Percentiles rank a stretch among this genome's conserved stretches.
Evolutionary conservation across 2,329 filamentous ascomycete genomes (phyloP).

Genomic region (Xylariaceae sp.): DNA sequence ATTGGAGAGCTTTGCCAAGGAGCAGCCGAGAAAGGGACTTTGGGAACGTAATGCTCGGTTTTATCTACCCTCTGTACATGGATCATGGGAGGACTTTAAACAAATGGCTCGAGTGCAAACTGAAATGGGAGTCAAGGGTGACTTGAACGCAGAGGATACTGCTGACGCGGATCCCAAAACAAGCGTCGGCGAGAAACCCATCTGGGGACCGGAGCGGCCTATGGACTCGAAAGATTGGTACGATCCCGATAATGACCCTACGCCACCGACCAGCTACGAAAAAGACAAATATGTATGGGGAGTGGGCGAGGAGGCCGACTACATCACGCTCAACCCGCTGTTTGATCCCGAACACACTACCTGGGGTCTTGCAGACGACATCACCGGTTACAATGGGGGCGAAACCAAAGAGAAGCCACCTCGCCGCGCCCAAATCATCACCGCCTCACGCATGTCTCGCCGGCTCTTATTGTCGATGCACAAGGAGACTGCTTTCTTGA

Average conservation of each 20-base stretch:
- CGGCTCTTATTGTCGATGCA: conserved; percentile 83
- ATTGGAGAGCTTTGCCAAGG: conserved; percentile 61
- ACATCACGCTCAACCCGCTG: conserved; percentile 86
- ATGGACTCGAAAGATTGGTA: conserved; percentile 64
- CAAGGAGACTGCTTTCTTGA: conserved; percentile 74
- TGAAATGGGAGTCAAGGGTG: conserved; percentile 59
- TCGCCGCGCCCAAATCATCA: conserved; percentile 83
- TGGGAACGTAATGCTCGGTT: conserved; percentile 78
- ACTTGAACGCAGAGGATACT: conserved; percentile 62
- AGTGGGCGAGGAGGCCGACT: conserved; percentile 81
- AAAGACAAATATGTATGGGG: conserved; percentile 83
- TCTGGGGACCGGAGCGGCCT: conserved; percentile 82
- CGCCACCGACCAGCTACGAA: conserved; percentile 65
- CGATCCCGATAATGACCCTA: conserved; percentile 64
- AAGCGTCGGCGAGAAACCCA: conserved; percentile 50
- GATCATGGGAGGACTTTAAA: conserved; percentile 72
- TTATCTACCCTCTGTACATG: conserved; percentile 71
- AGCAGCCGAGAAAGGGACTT: conserved; percentile 71
- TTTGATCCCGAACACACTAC: conserved; percentile 84
- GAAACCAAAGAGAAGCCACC: conserved; percentile 56
- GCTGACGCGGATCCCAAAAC: conserved; percentile 21
- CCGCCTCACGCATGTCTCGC: conserved; percentile 75
- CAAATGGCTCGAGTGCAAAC: conserved; percentile 71
- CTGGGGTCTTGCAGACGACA: conserved; percentile 76
- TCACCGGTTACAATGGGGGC: conserved; percentile 74